These are phyloP conservation scores for Termitomyces eurrhizus DNA, from an alignment of 768 basidiomycete species.

Conservation along the genomic window DNA sequence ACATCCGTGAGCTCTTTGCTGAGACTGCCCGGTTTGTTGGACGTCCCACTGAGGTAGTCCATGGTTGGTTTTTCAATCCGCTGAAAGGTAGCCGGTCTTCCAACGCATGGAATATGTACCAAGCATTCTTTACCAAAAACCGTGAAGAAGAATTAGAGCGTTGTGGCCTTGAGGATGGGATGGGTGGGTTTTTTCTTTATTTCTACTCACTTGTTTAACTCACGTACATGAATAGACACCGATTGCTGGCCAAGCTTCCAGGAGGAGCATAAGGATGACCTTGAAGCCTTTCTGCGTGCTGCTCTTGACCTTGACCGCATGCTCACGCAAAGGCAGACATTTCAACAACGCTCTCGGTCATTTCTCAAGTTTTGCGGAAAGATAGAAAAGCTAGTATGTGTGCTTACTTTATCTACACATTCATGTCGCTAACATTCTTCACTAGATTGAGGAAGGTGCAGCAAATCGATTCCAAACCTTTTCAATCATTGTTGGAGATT, in stretches of 20 bases:
- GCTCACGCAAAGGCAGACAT: not conserved
- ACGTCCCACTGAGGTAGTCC: not conserved
- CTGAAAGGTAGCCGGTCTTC: not conserved
- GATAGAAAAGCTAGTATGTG: not conserved
- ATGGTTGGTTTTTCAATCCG: not conserved
- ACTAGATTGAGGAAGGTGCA: not conserved
- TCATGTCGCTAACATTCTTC: not conserved
- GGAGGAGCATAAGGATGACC: not conserved
- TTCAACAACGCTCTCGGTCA: not conserved
- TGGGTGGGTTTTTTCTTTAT: no score
- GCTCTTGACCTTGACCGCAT: not conserved
- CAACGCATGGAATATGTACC: not conserved
- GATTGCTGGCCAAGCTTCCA: no score
- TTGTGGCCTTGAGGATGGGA: no score
- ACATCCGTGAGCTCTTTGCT: not conserved
- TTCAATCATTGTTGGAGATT: no score
- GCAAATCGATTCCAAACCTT: no score
- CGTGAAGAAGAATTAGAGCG: not conserved
- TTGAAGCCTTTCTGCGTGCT: not conserved
- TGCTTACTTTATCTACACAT: not conserved
- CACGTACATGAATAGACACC: no score
- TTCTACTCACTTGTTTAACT: no score
- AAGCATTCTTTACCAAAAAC: not conserved
- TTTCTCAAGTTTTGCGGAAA: not conserved
- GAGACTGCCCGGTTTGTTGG: not conserved